Conservation (phyloP, 78 protist genomes). For the Neovahlkampfia damariscottae region DNA sequence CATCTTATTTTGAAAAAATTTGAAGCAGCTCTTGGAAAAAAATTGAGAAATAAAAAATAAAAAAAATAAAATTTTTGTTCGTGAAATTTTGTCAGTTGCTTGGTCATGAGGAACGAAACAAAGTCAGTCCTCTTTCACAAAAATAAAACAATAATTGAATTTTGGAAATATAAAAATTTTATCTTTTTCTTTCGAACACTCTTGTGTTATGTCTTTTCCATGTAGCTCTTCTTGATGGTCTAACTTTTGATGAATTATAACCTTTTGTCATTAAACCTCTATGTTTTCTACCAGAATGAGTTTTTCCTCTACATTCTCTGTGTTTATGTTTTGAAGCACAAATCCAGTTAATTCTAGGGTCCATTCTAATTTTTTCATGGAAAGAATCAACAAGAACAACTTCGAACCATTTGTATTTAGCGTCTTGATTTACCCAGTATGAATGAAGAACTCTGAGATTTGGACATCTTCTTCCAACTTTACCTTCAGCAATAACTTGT, state of each 20-base stretch:
- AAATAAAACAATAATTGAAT: too few species aligned
- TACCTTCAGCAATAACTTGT: conserved; percentile 90
- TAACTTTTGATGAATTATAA: conserved; percentile 54
- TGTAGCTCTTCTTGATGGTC: conserved; percentile 82
- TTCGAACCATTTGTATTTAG: conserved; percentile 94
- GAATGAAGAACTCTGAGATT: conserved; percentile 97
- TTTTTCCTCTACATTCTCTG: conserved; percentile 88
- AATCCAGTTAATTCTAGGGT: conserved; percentile 99
- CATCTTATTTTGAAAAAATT: background rate
- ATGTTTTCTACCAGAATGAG: conserved; percentile 85
- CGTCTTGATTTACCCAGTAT: conserved; percentile 95
- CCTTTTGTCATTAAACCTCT: conserved; percentile 84
- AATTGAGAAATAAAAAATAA: background rate
- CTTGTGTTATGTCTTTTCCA: conserved; percentile 92
- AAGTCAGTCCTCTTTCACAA: too few species aligned
- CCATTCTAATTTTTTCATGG: conserved; percentile 91
- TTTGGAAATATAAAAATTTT: conserved; percentile 27
- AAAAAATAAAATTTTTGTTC: too few species aligned
- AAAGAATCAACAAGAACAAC: conserved; percentile 95
- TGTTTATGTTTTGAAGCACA: conserved; percentile 69
- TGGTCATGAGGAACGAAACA: too few species aligned
- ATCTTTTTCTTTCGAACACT: conserved; percentile 86
- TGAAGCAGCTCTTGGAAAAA: background rate
- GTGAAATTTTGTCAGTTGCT: too few species aligned
- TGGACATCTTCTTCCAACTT: conserved; percentile 84